Base-by-base conservation (phyloP, 441 rosid genomes). In the Aquilaria agallochum region DNA sequence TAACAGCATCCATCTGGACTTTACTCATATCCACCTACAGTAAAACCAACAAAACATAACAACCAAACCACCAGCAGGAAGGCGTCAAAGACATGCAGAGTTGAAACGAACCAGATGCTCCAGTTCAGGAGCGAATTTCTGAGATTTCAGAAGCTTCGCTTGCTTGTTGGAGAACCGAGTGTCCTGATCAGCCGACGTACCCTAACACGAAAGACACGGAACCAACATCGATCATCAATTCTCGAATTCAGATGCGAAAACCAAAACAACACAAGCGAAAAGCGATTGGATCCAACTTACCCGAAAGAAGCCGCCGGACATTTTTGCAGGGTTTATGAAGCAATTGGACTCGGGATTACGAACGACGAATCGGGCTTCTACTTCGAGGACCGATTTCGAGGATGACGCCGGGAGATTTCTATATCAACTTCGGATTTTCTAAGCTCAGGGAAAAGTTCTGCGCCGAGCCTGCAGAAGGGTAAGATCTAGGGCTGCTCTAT, bases 131-230 rank as follows among this genome's bases (percentile, higher is more conserved):
- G 95, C 78, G 51, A 95, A 92, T 80, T 95, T 95, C 85, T 90
- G 98, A 67, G 97, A 82, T 70, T 95, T 95, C 80, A 92, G 31
- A 49, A 95, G 83, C 77, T 90, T 95, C 4, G 96, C 98, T 73
- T 95, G 99, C 84, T 95, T 95, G 89, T 95, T 92, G 32, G 99
- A 95, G 78, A 92, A 95, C 64, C 99, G 84, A 64, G 98, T 95
- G 70, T 95, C 98, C 64, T 95, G 99, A 65, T 95, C 99, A 31
- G 97, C 97, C 62, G 99, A 90, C 34, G 99, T 90, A 40, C 99
- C 99, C 99, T 95, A 57, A 32, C 53, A 40, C 58, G 55, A 15
- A 27, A 49, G 31, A 48, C 58, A 31, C 34, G 0, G 30, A 50
- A 62, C 33, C 10, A 3, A 50, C 65, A 57, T 62, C 55, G 50